Evolutionary conservation across 495 filamentous ascomycete genomes (phyloP), one percentile per base, ranked within the genome.

Genomic region (Tirmania nivea): DNA sequence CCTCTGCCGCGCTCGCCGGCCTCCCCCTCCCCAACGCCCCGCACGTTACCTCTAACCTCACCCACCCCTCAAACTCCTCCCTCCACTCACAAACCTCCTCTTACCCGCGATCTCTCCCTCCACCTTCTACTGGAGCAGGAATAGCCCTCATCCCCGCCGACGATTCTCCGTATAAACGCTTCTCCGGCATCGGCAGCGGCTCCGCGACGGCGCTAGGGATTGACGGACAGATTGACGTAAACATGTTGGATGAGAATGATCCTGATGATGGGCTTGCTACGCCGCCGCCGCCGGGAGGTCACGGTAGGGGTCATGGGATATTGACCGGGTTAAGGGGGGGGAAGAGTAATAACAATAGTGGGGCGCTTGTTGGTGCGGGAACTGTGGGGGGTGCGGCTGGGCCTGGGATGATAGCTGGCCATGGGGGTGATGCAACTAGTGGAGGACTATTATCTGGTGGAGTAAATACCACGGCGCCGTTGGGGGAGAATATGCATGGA

Each of bases 401-500:
- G 39, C 4, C 39, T 2, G 54, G 59, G 7, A 53, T 48, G 31
- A 9, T 17, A 9, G 39, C 4, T 6, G 39, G 14, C 14, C 14
- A 14, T 14, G 39, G 39, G 14, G 39, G 12, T 17, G 17, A 45
- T 16, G 55, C 50, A 10, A 52, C 25, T 31, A 31, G 4, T 31
- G 25, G 25, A 7, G 25, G 25, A 7, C 7, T 31, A 31, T 31
- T 31, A 31, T 31, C 25, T 3, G 25, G 25, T 31, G 25, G 25
- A 31, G 2, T 31, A 31, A 31, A 31, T 7, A 31, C 25, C 25
- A 1, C 25, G 3, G 25, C 2, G 25, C 56, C 47, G 47, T 64
- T 36, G 50, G 64, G 54, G 34, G 58, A 42, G 58, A 61, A 25
- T 61, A 59, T 12, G 25, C 50, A 20, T n/a, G 48, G 39, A 20